Percentiles rank a stretch among this genome's conserved stretches.
phyloP scores from a whole-genome alignment of 257 asterid species.

The Leonotis leonurus region DNA sequence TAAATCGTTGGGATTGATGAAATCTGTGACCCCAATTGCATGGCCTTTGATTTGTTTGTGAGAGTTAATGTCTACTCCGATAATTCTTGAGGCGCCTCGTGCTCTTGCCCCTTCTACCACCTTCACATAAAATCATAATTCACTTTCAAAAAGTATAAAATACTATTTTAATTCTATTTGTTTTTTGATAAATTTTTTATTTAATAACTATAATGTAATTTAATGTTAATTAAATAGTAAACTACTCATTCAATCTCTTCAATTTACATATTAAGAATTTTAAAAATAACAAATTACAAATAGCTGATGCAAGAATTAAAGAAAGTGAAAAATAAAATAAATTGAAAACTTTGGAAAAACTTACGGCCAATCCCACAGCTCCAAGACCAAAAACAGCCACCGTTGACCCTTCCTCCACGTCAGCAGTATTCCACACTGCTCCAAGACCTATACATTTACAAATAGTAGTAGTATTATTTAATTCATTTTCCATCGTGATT shows the following conservation, averaged over 20 bases:
- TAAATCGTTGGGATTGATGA: slow-evolving; percentile 58
- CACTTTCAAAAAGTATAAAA: too few relatives aligned
- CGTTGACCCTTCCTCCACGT: slow-evolving; percentile 56
- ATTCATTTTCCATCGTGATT: too few relatives aligned
- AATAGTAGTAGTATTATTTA: too few relatives aligned
- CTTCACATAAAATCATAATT: slow-evolving; percentile 28
- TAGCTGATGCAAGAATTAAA: too few relatives aligned
- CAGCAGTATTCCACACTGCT: slow-evolving; percentile 89
- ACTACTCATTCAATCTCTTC: too few relatives aligned
- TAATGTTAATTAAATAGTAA: too few relatives aligned
- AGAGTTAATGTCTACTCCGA: slow-evolving; percentile 76
- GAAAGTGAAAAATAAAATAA: neutral
- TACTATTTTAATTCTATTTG: too few relatives aligned
- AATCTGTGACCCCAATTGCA: slow-evolving; percentile 81
- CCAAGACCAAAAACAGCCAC: slow-evolving; percentile 93
- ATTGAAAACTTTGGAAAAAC: neutral
- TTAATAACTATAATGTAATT: too few relatives aligned
- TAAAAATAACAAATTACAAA: too few relatives aligned
- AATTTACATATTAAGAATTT: too few relatives aligned
- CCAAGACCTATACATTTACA: too few relatives aligned
- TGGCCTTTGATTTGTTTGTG: slow-evolving; percentile 56
- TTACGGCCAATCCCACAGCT: slow-evolving; percentile 87
- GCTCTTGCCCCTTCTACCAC: slow-evolving; percentile 87
- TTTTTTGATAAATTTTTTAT: too few relatives aligned
- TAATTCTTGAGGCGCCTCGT: slow-evolving; percentile 68